Evolutionary conservation across 1,284 basidiomycete species (phyloP).

Genomic region (Ustilago sp.): DNA sequence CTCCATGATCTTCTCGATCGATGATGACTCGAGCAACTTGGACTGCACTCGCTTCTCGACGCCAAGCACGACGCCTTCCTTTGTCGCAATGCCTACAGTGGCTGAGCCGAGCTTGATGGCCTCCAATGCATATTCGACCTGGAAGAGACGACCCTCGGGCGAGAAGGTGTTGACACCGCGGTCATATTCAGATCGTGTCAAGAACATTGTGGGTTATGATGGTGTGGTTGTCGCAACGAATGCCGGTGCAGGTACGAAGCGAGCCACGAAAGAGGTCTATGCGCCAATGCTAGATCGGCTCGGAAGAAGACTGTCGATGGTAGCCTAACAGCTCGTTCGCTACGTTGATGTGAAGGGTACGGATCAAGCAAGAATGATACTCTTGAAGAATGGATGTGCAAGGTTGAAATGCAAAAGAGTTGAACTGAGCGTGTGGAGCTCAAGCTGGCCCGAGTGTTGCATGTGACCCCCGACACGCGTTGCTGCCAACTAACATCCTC

Average conservation of each 20-base stretch:
- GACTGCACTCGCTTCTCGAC: conserved; percentile 99
- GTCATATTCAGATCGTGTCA: conserved; percentile 94
- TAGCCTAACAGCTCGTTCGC: neutral
- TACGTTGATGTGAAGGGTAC: conserved; percentile 1
- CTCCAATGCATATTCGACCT: conserved; percentile 95
- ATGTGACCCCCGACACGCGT: conserved; percentile 44
- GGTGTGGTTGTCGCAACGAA: neutral
- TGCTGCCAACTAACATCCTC: conserved; percentile 22
- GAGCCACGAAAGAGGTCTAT: neutral
- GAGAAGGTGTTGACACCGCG: conserved; percentile 99
- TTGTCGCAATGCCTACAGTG: conserved; percentile 81
- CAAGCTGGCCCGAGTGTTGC: conserved; percentile 27
- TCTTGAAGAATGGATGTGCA: conserved; percentile 14
- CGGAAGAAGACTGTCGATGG: neutral
- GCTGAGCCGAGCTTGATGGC: conserved; percentile 81
- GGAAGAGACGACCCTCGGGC: conserved; percentile 92
- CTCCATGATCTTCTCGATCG: conserved; percentile 99
- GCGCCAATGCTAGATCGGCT: neutral
- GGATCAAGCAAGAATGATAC: conserved; percentile 11
- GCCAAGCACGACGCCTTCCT: conserved; percentile 89
- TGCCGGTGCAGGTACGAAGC: neutral
- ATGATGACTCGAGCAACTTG: conserved; percentile 90
- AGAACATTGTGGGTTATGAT: conserved; percentile 75
- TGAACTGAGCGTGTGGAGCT: conserved; percentile 36
- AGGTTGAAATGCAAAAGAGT: conserved; percentile 10